phyloP scores from a whole-genome alignment of 1,139 yeast species.

The Pichia sorboxylosa region DNA sequence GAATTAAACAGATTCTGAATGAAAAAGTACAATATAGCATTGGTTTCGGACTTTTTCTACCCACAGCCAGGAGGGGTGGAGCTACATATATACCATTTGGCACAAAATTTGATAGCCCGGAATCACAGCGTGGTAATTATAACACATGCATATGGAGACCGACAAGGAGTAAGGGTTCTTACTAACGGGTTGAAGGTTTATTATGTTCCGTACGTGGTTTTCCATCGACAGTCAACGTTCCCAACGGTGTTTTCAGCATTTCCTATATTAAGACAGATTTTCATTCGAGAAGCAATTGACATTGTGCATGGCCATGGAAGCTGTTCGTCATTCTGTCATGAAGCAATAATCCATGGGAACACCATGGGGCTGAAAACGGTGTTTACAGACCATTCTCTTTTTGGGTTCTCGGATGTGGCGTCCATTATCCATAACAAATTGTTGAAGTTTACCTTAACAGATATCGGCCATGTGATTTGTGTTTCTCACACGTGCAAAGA shows the following conservation, averaged over 20 bases:
- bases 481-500: conserved; percentile 97
- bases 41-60: conserved; percentile 82
- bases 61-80: conserved; percentile 99
- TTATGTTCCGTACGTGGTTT: conserved; percentile 71
- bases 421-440: conserved; percentile 80
- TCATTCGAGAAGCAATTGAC: conserved; percentile 74
- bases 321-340: conserved; percentile 75
- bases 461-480: conserved; percentile 85
- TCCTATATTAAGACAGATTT: conserved; percentile 74
- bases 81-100: conserved; percentile 78
- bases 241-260: conserved; percentile 86
- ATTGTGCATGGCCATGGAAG: conserved; percentile 96
- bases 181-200: conserved; percentile 91
- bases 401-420: conserved; percentile 83
- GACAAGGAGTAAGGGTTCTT: conserved; percentile 70
- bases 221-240: conserved; percentile 72
- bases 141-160: conserved; percentile 76
- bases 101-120: conserved; percentile 64
- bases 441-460: conserved; percentile 72
- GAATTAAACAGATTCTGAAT: background rate
- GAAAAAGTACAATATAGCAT: conserved; percentile 8
- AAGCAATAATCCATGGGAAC: conserved; percentile 79
- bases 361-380: conserved; percentile 90
- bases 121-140: conserved; percentile 90
- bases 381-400: conserved; percentile 89